Evolutionary conservation across 805 yeast species (phyloP), one percentile per base, ranked within the genome.

Genomic region (Candida pini): DNA sequence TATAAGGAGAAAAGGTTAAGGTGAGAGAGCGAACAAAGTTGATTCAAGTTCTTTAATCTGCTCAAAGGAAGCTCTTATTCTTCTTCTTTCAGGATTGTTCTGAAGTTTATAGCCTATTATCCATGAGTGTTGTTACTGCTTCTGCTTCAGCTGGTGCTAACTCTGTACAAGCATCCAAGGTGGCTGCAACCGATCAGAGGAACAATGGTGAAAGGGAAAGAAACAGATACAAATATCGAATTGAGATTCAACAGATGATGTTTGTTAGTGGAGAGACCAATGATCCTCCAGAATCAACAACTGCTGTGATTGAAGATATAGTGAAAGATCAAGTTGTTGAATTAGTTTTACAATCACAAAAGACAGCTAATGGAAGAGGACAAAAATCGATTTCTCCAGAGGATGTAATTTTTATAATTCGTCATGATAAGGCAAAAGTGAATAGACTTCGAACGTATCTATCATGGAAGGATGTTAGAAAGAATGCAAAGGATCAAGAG

Each of bases 201-300:
- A n/a, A n/a, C n/a, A n/a, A n/a, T n/a, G 38, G 27, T 23, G 43
- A 43, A n/a, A 44, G 41, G 20, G 53, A 53, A 30, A 49, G 47
- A 33, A 44, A 64, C 35, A 77, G 77, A 54, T 79, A 84, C 63
- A 78, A 81, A 53, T 92, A 90, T 59, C 69, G 95, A 38, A 75
- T 84, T 25, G 98, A 92, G 64, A 92, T 92, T 51, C 98, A 92
- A 60, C 92, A 85, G 65, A 92, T 92, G 98, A 92, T 92, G 98
- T 92, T 92, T 66, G 98, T 92, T 36, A 73, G 82, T 36, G 98
- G 98, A 3, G 97, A 92, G 56, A 77, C 92, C 1, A 85, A 84
- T 47, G 98, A 92, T 50, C 94, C 97, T 2, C 95, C 97, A 0
- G 72, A 81, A 12, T 95, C 85, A 44, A 86, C 97, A 0, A 84